Evolutionary conservation across 192 early-diverging fungal species (phyloP), one percentile per base, ranked within the genome.

Genomic region (Umbelopsis ramanniana): DNA sequence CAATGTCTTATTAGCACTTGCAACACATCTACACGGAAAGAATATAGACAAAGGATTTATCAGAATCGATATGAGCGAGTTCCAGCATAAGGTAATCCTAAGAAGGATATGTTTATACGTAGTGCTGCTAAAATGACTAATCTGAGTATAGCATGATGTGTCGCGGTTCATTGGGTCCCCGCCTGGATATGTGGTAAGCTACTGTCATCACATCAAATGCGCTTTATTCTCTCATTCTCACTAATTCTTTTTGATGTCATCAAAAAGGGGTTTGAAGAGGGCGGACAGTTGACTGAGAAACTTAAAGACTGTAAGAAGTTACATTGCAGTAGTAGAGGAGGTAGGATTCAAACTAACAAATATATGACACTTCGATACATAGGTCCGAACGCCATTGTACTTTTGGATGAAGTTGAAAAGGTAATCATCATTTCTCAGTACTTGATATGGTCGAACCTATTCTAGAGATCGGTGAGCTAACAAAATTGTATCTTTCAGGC

Each of bases 401-500:
- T 83, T 19, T 67, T 83, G 19, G 81, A 83, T 68, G 81, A 83
- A 71, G 81, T 83, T 46, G 81, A 83, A 72, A 83, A 83, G 72
- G 81, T 76, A 69, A 54, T 15, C 10, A 24, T 38, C 0, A 15
- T 17, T 50, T 0, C 3, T 21, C 37, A 66, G 71, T 71, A 35
- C 24, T 12, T 37, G 33, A 63, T 29, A 63, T 63, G 11, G 17
- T 17, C 6, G 6, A 43, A 1, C 17, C 17, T 23, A 0, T 26
- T 24, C 52, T 12, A 26, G 1, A 2, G 22, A 40, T 11, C 46
- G 9, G 2, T 12, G 50, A 22, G n/a, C 48, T 40, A 23, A 52
- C 48, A 12, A 17, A 8, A 2, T 33, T 29, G 24, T 12, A 35
- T 15, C 10, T 22, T 17, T 50, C 46, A 77, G 74, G 79, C 79